phyloP scores from a whole-genome alignment of 257 asterid species.

The Gynochthodes officinalis region DNA sequence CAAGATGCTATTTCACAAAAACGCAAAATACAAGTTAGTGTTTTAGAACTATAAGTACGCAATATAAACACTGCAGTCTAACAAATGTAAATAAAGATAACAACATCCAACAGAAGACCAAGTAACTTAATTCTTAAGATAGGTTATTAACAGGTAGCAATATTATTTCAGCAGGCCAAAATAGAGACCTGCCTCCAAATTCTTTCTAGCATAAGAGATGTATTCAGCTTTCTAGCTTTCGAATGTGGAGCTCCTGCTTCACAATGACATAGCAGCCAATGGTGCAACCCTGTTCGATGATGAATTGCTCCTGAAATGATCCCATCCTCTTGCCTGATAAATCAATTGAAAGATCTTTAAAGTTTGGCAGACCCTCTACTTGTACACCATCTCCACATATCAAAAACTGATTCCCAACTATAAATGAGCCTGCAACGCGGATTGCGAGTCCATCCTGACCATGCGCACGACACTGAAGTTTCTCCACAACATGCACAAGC shows the following conservation, averaged over 20 bases:
- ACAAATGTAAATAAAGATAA: not conserved
- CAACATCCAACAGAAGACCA: not conserved
- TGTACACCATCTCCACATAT: slow-evolving; percentile 95
- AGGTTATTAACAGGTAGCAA: not conserved
- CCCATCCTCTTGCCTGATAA: slow-evolving; percentile 79
- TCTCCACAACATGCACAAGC: slow-evolving; percentile 94
- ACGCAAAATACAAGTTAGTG: not conserved
- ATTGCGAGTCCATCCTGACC: slow-evolving; percentile 71
- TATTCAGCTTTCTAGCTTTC: not conserved
- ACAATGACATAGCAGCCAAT: slow-evolving; percentile 70
- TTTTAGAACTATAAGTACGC: not conserved
- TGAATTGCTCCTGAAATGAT: slow-evolving; percentile 81
- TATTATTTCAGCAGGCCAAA: slow-evolving; percentile 8
- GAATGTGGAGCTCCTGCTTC: slow-evolving; percentile 83
- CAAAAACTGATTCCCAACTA: slow-evolving; percentile 88
- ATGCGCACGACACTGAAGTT: slow-evolving; percentile 82
- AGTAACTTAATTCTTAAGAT: not conserved
- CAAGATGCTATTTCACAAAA: not conserved
- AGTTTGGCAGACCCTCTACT: slow-evolving; percentile 82
- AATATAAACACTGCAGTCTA: not conserved
- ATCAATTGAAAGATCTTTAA: slow-evolving; percentile 73
- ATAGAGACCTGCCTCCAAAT: not conserved
- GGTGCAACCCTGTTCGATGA: slow-evolving; percentile 44
- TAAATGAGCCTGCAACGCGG: slow-evolving; percentile 81
- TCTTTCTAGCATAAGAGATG: not conserved